Percentiles rank a stretch among this genome's conserved stretches.
Conservation (phyloP, 202 grass and related monocot genomes). For the Eragrostis tef region DNA sequence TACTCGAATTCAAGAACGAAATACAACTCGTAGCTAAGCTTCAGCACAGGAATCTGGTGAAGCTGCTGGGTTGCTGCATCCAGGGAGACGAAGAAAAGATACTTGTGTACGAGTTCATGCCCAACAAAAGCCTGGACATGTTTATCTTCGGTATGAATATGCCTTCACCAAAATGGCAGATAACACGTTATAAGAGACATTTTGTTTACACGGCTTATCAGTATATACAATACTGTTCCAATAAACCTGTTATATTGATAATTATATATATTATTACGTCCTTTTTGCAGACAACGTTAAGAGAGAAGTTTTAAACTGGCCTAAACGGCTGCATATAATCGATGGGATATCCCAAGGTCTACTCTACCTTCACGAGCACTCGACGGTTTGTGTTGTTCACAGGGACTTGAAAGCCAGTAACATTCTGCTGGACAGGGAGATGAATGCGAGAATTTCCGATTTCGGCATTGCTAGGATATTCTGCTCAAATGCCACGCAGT, state of each 20-base stretch:
- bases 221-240: too few relatives aligned
- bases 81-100: slow-evolving; percentile 47
- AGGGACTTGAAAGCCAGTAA: slow-evolving; percentile 75
- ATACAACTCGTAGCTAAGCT: slow-evolving; percentile 52
- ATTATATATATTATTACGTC: background rate
- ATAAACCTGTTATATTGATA: too few relatives aligned
- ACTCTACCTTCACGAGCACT: slow-evolving; percentile 65
- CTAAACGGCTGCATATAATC: slow-evolving; percentile 53
- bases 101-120: slow-evolving; percentile 54
- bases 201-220: too few relatives aligned
- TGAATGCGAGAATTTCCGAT: slow-evolving; percentile 66
- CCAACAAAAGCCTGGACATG: slow-evolving; percentile 53
- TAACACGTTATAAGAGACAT: too few relatives aligned
- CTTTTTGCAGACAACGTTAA: slow-evolving; percentile 36
- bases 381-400: slow-evolving; percentile 60
- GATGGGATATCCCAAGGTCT: slow-evolving; percentile 61
- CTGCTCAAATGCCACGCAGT: slow-evolving; percentile 26
- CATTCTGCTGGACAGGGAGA: slow-evolving; percentile 57
- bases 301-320: slow-evolving; percentile 46
- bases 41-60: slow-evolving; percentile 42
- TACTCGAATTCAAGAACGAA: slow-evolving; percentile 53
- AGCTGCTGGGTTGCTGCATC: slow-evolving; percentile 44
- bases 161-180: too few relatives aligned
- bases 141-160: slow-evolving; percentile 43
- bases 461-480: slow-evolving; percentile 66